These are phyloP conservation scores for Metarhizium robertsii DNA, from an alignment of 2,329 filamentous ascomycete genomes.

Conservation along the genomic window DNA sequence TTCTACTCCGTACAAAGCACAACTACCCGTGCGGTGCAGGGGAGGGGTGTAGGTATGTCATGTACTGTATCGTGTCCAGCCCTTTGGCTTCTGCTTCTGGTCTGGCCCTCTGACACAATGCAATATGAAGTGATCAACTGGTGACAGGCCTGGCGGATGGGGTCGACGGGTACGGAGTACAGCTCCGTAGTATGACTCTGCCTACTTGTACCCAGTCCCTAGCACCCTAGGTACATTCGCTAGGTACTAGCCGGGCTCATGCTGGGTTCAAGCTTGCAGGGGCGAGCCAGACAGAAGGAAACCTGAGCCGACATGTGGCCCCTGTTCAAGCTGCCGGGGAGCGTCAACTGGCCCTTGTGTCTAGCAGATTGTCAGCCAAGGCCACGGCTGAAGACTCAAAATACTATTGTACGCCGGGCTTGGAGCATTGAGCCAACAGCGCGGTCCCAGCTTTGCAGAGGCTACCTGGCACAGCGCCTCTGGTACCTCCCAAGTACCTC, in stretches of 20 bases:
- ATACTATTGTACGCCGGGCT: background rate
- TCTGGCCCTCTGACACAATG: background rate
- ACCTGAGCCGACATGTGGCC: background rate
- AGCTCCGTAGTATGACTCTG: background rate
- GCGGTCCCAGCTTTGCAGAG: background rate
- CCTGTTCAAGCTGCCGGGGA: background rate
- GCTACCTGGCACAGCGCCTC: background rate
- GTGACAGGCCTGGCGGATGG: background rate
- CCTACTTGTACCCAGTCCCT: no score
- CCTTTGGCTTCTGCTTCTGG: background rate
- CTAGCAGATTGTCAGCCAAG: background rate
- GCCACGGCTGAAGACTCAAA: background rate
- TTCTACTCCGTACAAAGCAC: background rate
- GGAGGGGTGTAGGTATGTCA: background rate
- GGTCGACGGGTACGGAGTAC: background rate
- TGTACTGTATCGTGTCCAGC: background rate
- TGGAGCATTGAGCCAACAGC: background rate
- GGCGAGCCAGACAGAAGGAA: constrained; percentile 1
- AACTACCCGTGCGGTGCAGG: constrained; percentile 1
- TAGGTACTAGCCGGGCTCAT: background rate
- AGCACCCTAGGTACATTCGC: no score
- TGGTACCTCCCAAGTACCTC: background rate
- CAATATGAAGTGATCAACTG: background rate
- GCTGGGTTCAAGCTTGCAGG: background rate
- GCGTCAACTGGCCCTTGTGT: background rate